These are phyloP conservation scores for Skeletonema marinoi DNA, from an alignment of 108 stramenopile genomes.

Conservation along the genomic window DNA sequence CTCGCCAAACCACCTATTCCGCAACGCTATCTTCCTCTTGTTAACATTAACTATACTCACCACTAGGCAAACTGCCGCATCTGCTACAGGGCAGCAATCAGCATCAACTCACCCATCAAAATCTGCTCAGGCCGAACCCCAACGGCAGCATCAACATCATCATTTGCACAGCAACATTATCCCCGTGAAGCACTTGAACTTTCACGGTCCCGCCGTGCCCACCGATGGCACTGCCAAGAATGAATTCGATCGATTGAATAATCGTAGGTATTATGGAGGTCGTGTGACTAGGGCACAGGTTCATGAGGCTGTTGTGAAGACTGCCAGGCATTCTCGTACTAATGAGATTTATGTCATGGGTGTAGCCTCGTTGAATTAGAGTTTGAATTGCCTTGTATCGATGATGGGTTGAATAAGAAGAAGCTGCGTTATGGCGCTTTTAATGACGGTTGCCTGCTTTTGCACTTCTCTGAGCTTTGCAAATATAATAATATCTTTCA, in stretches of 20 bases:
- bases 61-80: neutral
- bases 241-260: conserved; percentile 27
- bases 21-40: neutral
- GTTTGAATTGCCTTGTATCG: neutral
- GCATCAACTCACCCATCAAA: neutral
- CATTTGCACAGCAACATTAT: conserved; percentile 13
- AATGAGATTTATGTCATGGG: conserved; percentile 32
- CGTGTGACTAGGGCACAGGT: conserved; percentile 13
- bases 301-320: conserved; percentile 19
- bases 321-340: conserved; percentile 7
- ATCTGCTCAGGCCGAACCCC: neutral
- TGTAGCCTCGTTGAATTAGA: conserved; percentile 15
- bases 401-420: neutral
- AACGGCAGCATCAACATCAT: neutral
- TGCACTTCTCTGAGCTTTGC: neutral
- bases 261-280: conserved; percentile 5
- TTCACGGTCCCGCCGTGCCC: neutral
- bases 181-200: conserved; percentile 10
- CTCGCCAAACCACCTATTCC: neutral
- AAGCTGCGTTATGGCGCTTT: neutral
- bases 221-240: neutral
- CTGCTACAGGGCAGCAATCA: neutral
- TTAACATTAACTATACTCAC: neutral
- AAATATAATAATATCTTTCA: neutral
- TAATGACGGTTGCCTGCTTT: neutral